Base-by-base conservation (phyloP, 192 early-diverging fungal genomes). In the Mortierella claussenii region DNA sequence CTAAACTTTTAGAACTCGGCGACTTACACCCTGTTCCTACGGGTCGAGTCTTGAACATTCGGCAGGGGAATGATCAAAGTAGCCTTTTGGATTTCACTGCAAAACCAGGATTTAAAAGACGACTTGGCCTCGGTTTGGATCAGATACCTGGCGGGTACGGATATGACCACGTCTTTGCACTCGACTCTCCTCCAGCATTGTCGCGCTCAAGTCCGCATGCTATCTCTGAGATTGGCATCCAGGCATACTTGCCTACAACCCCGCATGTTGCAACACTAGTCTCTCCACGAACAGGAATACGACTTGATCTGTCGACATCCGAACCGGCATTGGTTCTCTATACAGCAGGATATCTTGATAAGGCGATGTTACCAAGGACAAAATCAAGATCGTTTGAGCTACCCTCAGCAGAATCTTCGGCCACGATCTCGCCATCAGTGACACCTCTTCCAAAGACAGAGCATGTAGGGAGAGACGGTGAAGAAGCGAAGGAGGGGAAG, bases 261-360 rank as follows among this genome's bases (percentile, higher is more conserved):
- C 71, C 71, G 24, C 71, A 60, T 47, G 63, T 66, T 2, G 71
- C 71, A 1, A 66, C 56, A 0, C 34, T 75, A 34, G 30, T 18
- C 26, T 75, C 71, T 17, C 57, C 71, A 24, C 13, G 81, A n/a
- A 83, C 88, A 30, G 90, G 88, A 6, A 87, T 93, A 31, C 54
- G 66, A 8, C 63, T 96, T 58, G 82, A 84, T 15, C 69, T 94
- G 13, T 54, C 63, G n/a, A 89, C 92, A 8, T 85, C 88, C 36
- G 88, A 91, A 46, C 83, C 90, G 8, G 91, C 88, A 0, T 82
- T 97, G 26, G 90, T 95, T 49, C 79, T 97, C 62, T 97, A 97
- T 59, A 89, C 94, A 5, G 93, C 89, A 31, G 92, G 93, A 59
- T 93, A 85, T 69, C 74, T 95, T 42, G 83, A 88, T n/a, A 65